phyloP scores from a whole-genome alignment of 1,284 basidiomycete species.

The Cutaneotrichosporon sp. region DNA sequence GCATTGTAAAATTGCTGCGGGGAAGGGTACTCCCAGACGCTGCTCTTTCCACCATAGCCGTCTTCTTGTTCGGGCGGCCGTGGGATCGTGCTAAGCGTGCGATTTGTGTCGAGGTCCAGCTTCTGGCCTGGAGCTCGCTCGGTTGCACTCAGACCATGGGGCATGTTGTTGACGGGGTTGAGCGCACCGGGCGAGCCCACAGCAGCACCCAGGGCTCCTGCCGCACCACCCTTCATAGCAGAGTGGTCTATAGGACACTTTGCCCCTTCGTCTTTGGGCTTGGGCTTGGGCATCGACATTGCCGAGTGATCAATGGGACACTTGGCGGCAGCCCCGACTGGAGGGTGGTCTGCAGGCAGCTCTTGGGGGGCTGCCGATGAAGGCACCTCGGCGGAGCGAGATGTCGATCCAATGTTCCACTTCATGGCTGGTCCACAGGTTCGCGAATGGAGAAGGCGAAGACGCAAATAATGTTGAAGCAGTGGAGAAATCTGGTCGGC shows the following conservation, averaged over 20 bases:
- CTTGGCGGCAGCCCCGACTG: conserved; percentile 22
- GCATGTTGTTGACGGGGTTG: conserved; percentile 89
- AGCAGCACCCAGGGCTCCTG: conserved; percentile 6
- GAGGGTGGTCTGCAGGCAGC: conserved; percentile 27
- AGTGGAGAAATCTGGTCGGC: no score
- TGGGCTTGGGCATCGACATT: conserved; percentile 2
- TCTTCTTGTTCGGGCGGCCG: conserved; percentile 53
- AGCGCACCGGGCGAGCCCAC: conserved; percentile 39
- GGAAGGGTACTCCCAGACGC: conserved; percentile 90
- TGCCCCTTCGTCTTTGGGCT: conserved; percentile 7
- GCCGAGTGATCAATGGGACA: conserved; percentile 26
- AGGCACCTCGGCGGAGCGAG: neutral
- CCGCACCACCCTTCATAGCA: conserved; percentile 6
- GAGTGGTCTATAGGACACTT: conserved; percentile 20
- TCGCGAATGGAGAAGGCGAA: no score
- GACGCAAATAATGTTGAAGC: no score
- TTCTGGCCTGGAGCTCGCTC: conserved; percentile 39
- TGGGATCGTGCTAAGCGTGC: conserved; percentile 79
- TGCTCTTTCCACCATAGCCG: conserved; percentile 38
- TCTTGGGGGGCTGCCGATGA: conserved; percentile 5
- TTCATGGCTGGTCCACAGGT: conserved; percentile 22
- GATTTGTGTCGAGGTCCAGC: conserved; percentile 63
- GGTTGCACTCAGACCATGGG: conserved; percentile 57
- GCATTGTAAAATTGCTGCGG: conserved; percentile 99
- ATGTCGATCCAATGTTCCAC: conserved; percentile 34